phyloP scores from a whole-genome alignment of 257 asterid genomes.

The Verbena officinalis region DNA sequence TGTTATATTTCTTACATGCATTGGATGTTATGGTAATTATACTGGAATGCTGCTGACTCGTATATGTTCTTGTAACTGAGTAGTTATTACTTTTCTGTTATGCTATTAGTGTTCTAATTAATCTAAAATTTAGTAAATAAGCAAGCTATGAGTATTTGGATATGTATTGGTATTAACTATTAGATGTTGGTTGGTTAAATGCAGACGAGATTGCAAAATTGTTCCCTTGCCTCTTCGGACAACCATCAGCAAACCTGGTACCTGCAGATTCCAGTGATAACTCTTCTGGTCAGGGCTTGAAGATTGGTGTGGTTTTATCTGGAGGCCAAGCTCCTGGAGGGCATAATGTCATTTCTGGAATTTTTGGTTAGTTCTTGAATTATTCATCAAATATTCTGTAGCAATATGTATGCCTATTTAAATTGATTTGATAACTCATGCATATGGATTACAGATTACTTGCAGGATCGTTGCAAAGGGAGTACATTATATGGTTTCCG shows the following conservation, averaged over 20 bases:
- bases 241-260: slow-evolving; percentile 82
- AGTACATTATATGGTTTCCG: slow-evolving; percentile 92
- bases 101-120: slow-evolving; percentile 3
- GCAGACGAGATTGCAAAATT: slow-evolving; percentile 92
- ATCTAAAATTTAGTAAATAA: slow-evolving; percentile 15
- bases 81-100: neutral
- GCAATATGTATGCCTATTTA: neutral
- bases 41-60: slow-evolving; percentile 7
- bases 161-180: slow-evolving; percentile 6
- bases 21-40: neutral
- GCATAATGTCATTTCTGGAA: slow-evolving; percentile 96
- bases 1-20: neutral
- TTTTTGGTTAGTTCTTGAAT: slow-evolving; percentile 60
- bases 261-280: slow-evolving; percentile 51
- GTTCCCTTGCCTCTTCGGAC: slow-evolving; percentile 85
- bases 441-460: slow-evolving; percentile 62
- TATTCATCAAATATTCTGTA: neutral
- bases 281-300: slow-evolving; percentile 44
- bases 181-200: slow-evolving; percentile 17
- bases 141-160: neutral
- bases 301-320: slow-evolving; percentile 91
- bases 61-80: neutral
- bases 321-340: slow-evolving; percentile 99
- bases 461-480: slow-evolving; percentile 89
- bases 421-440: neutral